A percentile compares a stretch with the other conserved stretches of the same genome.
phyloP scores from a whole-genome alignment of 139 green algal species.

The Tetradesmus obliquus region DNA sequence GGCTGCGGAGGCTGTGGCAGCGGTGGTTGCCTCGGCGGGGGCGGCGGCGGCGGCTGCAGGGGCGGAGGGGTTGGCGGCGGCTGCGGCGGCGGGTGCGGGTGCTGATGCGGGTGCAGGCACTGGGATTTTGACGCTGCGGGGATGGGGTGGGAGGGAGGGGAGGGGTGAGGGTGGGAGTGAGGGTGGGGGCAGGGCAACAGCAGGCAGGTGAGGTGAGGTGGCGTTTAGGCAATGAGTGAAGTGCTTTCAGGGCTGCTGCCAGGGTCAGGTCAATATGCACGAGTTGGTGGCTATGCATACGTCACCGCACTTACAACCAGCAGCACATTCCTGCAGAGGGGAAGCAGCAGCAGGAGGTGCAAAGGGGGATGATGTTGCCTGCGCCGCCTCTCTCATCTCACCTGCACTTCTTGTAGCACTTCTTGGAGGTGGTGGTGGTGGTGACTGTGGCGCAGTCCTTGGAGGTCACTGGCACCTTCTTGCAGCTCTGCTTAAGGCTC shows the following conservation, averaged over 20 bases:
- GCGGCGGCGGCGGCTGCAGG: background rate
- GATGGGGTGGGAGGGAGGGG: too few species aligned
- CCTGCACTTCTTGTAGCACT: constrained; percentile 1
- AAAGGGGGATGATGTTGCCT: too few species aligned
- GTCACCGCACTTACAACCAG: too few species aligned
- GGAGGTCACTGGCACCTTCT: background rate
- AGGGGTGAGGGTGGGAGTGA: background rate
- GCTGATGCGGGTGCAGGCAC: background rate
- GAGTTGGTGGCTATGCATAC: too few species aligned
- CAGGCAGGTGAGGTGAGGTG: background rate
- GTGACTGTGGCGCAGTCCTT: background rate
- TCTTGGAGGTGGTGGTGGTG: background rate
- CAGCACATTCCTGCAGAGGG: too few species aligned
- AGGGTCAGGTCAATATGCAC: too few species aligned
- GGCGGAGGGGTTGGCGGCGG: background rate
- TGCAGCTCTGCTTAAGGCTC: background rate
- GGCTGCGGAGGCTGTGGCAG: background rate
- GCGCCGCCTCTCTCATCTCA: background rate
- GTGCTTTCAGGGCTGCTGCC: too few species aligned
- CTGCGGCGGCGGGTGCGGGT: background rate
- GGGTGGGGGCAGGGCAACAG: background rate
- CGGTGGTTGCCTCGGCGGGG: background rate
- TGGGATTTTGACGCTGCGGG: background rate
- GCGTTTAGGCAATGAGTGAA: background rate
- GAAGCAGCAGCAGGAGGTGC: too few species aligned